Conservation (phyloP, 2,329 filamentous ascomycete genomes). For the Rhynchosporium agropyri region DNA sequence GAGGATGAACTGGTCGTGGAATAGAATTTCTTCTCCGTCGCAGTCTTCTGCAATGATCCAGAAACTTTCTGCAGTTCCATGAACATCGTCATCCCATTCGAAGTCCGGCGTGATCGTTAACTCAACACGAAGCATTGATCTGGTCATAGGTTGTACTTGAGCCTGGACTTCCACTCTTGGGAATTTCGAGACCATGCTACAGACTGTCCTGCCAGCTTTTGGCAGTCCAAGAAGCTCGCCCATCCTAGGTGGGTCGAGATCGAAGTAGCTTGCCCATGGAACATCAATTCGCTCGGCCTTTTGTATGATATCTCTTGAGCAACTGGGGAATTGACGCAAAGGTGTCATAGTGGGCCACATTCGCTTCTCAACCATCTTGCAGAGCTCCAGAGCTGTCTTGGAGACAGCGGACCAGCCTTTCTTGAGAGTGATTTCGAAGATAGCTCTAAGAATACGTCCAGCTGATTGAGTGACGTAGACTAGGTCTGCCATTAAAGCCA, state of each 20-base stretch:
- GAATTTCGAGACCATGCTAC: conserved; percentile 86
- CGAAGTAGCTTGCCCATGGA: conserved; percentile 91
- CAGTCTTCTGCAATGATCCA: conserved; percentile 98
- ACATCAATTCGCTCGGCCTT: conserved; percentile 96
- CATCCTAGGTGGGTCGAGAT: conserved; percentile 94
- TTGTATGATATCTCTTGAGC: conserved; percentile 81
- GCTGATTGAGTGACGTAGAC: conserved; percentile 98
- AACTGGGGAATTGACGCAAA: conserved; percentile 83
- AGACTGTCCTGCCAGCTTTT: conserved; percentile 83
- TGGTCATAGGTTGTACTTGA: conserved; percentile 90
- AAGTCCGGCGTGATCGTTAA: conserved; percentile 93
- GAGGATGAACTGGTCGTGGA: conserved; percentile 91
- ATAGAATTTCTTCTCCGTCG: conserved; percentile 93
- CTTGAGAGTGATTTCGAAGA: conserved; percentile 97
- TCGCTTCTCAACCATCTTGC: conserved; percentile 98
- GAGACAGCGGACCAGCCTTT: conserved; percentile 95
- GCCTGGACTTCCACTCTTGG: conserved; percentile 91
- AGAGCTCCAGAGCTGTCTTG: conserved; percentile 88
- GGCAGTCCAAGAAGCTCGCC: conserved; percentile 90
- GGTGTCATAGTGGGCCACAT: conserved; percentile 99
- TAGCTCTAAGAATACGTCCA: conserved; percentile 89
- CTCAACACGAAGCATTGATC: conserved; percentile 89
- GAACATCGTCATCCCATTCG: conserved; percentile 88
- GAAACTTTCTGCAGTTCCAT: conserved; percentile 87
- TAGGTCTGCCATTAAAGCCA: conserved; percentile 97